phyloP scores from a whole-genome alignment of 371 early-diverging fungal species.

The Fennellomyces sp. region DNA sequence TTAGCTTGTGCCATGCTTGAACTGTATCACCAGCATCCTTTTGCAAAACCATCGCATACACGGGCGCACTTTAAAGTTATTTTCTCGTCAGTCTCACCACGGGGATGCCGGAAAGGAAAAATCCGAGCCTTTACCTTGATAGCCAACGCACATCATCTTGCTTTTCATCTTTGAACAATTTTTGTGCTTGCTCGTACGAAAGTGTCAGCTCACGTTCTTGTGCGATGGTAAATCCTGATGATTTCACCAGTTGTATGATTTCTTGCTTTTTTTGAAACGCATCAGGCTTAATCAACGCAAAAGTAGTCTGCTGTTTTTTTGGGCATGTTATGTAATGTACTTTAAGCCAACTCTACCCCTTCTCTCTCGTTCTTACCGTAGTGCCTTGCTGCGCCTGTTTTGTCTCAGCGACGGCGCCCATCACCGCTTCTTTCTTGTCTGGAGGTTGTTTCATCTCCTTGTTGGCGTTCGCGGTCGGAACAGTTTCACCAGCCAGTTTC shows the following conservation, averaged over 20 bases:
- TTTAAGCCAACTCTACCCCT: too few relatives aligned
- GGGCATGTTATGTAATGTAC: neutral
- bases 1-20: slow-evolving; percentile 66
- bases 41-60: slow-evolving; percentile 69
- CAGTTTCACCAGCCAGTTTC: neutral
- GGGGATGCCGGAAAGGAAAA: too few relatives aligned
- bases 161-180: slow-evolving; percentile 80
- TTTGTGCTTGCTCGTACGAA: slow-evolving; percentile 48
- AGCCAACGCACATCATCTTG: slow-evolving; percentile 72
- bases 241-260: slow-evolving; percentile 57
- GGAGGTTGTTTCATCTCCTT: neutral
- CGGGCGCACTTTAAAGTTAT: slow-evolving; percentile 54
- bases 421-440: slow-evolving; percentile 1
- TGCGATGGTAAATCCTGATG: slow-evolving; percentile 63
- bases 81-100: neutral
- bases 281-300: slow-evolving; percentile 44
- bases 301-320: neutral
- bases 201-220: slow-evolving; percentile 59
- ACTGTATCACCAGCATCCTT: slow-evolving; percentile 60
- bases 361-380: neutral
- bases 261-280: slow-evolving; percentile 52
- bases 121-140: slow-evolving; percentile 53
- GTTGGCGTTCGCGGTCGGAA: neutral
- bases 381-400: neutral
- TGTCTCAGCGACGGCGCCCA: neutral